These are phyloP conservation scores for Sordaria brevicollis DNA, from an alignment of 495 filamentous ascomycete species.

Conservation along the genomic window DNA sequence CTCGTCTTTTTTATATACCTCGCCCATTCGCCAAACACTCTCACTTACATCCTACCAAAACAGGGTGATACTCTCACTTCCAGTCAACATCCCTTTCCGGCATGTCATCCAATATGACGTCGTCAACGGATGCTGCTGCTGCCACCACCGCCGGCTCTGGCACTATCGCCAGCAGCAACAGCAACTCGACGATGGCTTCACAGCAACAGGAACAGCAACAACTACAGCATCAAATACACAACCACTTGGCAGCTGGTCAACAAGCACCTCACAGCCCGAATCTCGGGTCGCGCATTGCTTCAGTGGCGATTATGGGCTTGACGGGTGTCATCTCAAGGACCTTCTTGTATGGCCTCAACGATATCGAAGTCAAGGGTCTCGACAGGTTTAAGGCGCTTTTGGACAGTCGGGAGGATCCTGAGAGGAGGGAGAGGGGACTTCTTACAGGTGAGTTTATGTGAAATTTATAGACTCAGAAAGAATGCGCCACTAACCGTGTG, in stretches of 20 bases:
- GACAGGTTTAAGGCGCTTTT: slow-evolving; percentile 65
- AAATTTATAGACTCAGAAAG: background rate
- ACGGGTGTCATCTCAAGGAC: slow-evolving; percentile 31
- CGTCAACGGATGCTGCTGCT: background rate
- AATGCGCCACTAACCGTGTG: slow-evolving; percentile 5
- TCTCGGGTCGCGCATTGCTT: slow-evolving; percentile 43
- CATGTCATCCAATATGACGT: background rate
- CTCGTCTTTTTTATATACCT: background rate
- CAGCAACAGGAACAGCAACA: background rate
- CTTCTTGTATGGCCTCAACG: slow-evolving; percentile 41
- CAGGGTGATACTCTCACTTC: background rate
- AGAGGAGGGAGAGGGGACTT: slow-evolving; percentile 61
- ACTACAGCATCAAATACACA: background rate
- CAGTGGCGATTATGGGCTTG: slow-evolving; percentile 43
- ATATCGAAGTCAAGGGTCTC: slow-evolving; percentile 57
- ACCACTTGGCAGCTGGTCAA: background rate
- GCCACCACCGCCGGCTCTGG: slow-evolving; percentile 3
- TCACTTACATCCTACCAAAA: background rate
- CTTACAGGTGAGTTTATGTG: slow-evolving; percentile 61
- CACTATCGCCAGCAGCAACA: background rate
- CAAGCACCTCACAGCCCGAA: slow-evolving; percentile 26
- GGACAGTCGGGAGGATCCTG: slow-evolving; percentile 59
- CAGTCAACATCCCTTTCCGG: background rate
- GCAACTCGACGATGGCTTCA: background rate
- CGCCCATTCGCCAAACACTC: background rate